phyloP scores from a whole-genome alignment of 352 stramenopile species.

The Phytophthora colocasiae region DNA sequence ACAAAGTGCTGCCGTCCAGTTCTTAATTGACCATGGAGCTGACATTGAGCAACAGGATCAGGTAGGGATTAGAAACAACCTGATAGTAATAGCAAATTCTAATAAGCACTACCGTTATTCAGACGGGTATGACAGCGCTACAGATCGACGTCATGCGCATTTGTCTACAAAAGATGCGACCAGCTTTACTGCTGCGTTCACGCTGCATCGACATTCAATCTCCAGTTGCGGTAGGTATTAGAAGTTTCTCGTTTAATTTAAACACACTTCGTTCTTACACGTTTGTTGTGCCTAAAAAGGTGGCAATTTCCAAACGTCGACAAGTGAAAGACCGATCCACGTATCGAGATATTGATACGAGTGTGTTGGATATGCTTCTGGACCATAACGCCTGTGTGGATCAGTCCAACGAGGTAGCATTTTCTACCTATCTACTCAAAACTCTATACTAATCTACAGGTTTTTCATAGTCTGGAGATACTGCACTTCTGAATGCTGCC shows the following conservation, averaged over 20 bases:
- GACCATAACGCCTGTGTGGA: conserved; percentile 40
- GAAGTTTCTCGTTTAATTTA: background rate
- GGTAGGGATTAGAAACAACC: background rate
- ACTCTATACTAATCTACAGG: too few species aligned
- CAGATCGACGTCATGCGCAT: conserved; percentile 55
- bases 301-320: conserved; percentile 40
- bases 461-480: conserved; percentile 37
- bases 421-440: background rate
- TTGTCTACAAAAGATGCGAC: conserved; percentile 55
- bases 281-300: conserved; percentile 14
- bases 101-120: background rate
- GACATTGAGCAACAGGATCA: conserved; percentile 8
- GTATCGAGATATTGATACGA: conserved; percentile 55
- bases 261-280: background rate
- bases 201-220: conserved; percentile 48
- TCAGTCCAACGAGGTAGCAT: conserved; percentile 30
- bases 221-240: conserved; percentile 37
- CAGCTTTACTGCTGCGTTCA: conserved; percentile 42
- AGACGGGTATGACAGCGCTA: conserved; percentile 47
- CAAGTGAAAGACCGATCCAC: conserved; percentile 42
- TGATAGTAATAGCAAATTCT: background rate
- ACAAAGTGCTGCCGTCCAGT: background rate
- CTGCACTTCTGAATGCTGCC: conserved; percentile 42
- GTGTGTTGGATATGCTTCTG: conserved; percentile 47
- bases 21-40: conserved; percentile 1